Conservation (phyloP, 305 asterid genomes). For the Fraxinus dipetala region DNA sequence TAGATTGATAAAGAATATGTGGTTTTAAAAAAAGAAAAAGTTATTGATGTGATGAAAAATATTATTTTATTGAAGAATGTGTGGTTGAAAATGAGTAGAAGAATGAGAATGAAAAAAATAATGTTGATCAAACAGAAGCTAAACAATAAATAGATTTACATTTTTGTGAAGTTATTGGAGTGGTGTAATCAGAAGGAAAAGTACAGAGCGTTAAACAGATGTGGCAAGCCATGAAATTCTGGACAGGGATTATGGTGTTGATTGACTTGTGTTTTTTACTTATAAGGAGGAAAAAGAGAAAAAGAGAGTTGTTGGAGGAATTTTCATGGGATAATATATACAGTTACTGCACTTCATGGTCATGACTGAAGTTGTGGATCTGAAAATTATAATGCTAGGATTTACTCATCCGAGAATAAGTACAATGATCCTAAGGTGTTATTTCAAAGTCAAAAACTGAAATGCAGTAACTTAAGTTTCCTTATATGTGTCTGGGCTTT, state of each 20-base stretch:
- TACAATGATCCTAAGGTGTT: not conserved
- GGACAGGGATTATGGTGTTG: not conserved
- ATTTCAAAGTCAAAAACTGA: not conserved
- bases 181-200: not conserved
- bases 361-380: not conserved
- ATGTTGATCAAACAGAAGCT: too few species aligned
- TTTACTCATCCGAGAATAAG: not conserved
- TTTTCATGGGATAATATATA: not conserved
- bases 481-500: not conserved
- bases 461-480: not conserved
- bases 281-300: not conserved
- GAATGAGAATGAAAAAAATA: too few species aligned
- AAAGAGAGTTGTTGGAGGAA: not conserved
- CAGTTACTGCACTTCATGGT: not conserved
- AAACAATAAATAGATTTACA: not conserved
- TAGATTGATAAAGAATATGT: too few species aligned
- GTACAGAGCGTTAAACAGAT: not conserved
- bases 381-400: not conserved
- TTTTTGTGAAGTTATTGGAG: not conserved
- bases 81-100: too few species aligned
- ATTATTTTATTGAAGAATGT: too few species aligned
- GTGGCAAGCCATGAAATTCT: not conserved
- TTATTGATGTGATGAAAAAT: too few species aligned
- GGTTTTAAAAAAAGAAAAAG: too few species aligned
- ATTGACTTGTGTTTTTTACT: not conserved